phyloP scores from a whole-genome alignment of 345 rosid species.

The Gossypium turneri region DNA sequence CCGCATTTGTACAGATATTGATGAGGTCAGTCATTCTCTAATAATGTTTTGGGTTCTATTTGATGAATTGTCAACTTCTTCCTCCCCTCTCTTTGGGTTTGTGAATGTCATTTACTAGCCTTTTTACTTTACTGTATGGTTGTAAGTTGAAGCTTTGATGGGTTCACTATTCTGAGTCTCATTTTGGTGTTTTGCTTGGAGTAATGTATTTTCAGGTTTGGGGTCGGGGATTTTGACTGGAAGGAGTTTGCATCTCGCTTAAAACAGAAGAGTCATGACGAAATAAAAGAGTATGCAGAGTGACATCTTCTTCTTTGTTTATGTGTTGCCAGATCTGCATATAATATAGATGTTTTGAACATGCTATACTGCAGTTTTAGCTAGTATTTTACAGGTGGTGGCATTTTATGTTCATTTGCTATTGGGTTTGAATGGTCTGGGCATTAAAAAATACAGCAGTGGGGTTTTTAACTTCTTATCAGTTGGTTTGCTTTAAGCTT shows the following conservation, averaged over 20 bases:
- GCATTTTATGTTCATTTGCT: slow-evolving; percentile 1
- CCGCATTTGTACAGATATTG: slow-evolving; percentile 83
- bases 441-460: neutral
- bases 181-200: neutral
- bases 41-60: slow-evolving; percentile 8
- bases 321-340: neutral
- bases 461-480: neutral
- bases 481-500: neutral
- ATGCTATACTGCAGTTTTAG: neutral
- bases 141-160: slow-evolving; percentile 11
- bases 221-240: slow-evolving; percentile 86
- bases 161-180: slow-evolving; percentile 6
- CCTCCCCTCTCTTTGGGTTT: neutral
- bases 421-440: neutral
- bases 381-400: neutral
- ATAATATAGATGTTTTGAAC: slow-evolving; percentile 1
- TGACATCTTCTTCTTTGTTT: slow-evolving; percentile 20
- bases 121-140: neutral
- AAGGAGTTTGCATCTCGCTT: slow-evolving; percentile 80
- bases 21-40: slow-evolving; percentile 57
- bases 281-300: slow-evolving; percentile 60
- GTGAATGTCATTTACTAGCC: neutral
- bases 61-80: neutral
- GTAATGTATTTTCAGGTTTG: slow-evolving; percentile 57
- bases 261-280: slow-evolving; percentile 88